Evolutionary conservation across 2,329 filamentous ascomycete genomes (phyloP).

Genomic region (Sphaerulina vaccinii): DNA sequence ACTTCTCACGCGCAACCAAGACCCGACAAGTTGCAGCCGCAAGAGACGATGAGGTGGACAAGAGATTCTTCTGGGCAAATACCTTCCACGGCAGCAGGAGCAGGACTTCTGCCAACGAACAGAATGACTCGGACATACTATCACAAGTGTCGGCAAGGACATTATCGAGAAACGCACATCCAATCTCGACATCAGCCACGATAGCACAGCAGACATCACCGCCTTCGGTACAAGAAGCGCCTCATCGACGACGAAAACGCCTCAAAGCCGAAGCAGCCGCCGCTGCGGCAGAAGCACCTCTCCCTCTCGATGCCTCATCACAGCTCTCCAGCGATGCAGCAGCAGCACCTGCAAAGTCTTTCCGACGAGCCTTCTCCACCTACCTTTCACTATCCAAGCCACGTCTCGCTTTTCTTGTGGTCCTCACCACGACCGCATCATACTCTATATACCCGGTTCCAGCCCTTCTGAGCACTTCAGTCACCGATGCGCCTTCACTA

Average conservation of each 20-base stretch:
- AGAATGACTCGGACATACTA: constrained; percentile 9
- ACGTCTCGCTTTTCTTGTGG: constrained; percentile 84
- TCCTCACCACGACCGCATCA: constrained; percentile 83
- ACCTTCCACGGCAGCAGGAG: constrained; percentile 23
- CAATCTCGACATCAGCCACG: not conserved
- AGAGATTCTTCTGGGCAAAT: constrained; percentile 39
- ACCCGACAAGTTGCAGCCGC: constrained; percentile 27
- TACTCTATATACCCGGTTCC: constrained; percentile 94
- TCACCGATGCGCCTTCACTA: constrained; percentile 71
- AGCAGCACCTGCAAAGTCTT: constrained; percentile 54
- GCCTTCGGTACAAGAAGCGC: constrained; percentile 18
- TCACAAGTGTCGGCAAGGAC: constrained; percentile 5
- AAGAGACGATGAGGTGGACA: constrained; percentile 31
- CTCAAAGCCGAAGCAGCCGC: constrained; percentile 34
- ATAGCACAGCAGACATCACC: constrained; percentile 7
- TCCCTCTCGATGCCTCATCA: constrained; percentile 62
- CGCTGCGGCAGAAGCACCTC: constrained; percentile 27
- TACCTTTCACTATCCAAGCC: constrained; percentile 94
- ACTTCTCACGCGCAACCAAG: constrained; percentile 23
- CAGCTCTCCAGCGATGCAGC: constrained; percentile 59
- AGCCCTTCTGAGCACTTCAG: constrained; percentile 70
- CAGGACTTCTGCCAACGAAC: too few species aligned
- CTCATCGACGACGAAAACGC: constrained; percentile 37
- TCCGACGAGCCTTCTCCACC: constrained; percentile 69
- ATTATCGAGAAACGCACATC: not conserved